Evolutionary conservation across 2,329 filamentous ascomycete species (phyloP), one percentile per base, ranked within the genome.

Genomic region (Aschersonia sp.): DNA sequence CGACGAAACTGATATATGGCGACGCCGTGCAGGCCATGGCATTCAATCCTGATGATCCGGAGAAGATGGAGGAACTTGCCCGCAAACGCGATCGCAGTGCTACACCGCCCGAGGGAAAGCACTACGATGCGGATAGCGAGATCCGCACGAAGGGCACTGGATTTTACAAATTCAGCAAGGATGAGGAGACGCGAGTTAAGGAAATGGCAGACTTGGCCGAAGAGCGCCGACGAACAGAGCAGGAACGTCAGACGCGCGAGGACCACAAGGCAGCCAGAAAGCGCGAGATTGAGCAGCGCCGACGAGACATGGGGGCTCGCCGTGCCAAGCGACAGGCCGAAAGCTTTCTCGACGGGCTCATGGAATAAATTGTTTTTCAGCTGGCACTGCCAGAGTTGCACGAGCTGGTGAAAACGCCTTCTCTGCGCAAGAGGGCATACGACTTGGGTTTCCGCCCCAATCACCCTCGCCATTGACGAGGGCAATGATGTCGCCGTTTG

Each of bases 111-210:
- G 78, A 81, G 6, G 78, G 83, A 56, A 72, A 74, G 57, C 90
- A 97, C 66, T 98, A 97, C 65, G 85, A 96, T 62, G 87, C 87
- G 1, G 76, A 78, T 51, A 75, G 75, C 51, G 92, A 98, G 72
- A 80, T 95, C 45, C 73, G 92, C 51, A 87, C 79, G 43, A 90
- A 92, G 57, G 92, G 92, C 4, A 86, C 85, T 0, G 92, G 86
- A 0, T 98, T 97, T 66, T 96, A 88, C 68, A 81, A 84, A 49
- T 97, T 98, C 61, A 87, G 83, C 50, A 77, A 76, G 54, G 84
- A 94, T 62, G 81, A 83, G 58, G 79, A 76, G 54, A 70, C 72
- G 53, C 71, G 81, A 59, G 64, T 66, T 57, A 57, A 57, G 45
- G 86, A 97, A 71, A 95, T 97, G 86, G 73, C 77, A 54, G 75